A percentile compares a stretch with the other conserved stretches of the same genome.
phyloP scores from a whole-genome alignment of 2,329 filamentous ascomycete species.

The Aureobasidium sp. region DNA sequence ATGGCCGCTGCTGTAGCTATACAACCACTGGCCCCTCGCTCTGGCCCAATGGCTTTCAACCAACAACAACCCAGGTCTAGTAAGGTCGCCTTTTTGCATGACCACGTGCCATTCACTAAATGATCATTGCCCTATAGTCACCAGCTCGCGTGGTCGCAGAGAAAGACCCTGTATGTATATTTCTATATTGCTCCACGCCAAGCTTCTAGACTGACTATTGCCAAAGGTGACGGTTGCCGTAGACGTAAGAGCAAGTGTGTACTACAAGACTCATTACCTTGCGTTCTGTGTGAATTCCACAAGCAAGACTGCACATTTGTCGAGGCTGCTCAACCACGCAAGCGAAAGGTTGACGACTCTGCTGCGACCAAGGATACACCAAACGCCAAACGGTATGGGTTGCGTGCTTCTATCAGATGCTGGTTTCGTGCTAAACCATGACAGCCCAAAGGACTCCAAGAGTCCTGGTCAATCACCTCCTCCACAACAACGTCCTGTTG shows the following conservation, averaged over 20 bases:
- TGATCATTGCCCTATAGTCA: slow-evolving; percentile 17
- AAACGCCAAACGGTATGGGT: slow-evolving; percentile 22
- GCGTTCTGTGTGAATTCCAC: slow-evolving; percentile 70
- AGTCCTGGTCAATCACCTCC: slow-evolving; percentile 13
- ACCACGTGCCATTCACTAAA: slow-evolving; percentile 19
- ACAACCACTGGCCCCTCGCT: slow-evolving; percentile 40
- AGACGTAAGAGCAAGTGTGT: slow-evolving; percentile 70
- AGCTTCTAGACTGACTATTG: slow-evolving; percentile 29
- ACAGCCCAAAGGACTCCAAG: slow-evolving; percentile 12
- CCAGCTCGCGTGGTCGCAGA: slow-evolving; percentile 24
- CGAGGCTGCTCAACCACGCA: slow-evolving; percentile 68
- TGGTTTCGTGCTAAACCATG: not conserved
- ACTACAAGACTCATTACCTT: slow-evolving; percentile 65
- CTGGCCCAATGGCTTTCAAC: slow-evolving; percentile 37
- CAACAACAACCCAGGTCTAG: slow-evolving; percentile 22
- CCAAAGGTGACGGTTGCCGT: slow-evolving; percentile 62
- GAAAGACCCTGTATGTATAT: slow-evolving; percentile 33
- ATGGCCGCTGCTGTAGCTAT: slow-evolving; percentile 45
- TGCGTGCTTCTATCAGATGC: not conserved
- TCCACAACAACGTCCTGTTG: not conserved
- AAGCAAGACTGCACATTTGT: slow-evolving; percentile 73
- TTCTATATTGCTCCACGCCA: slow-evolving; percentile 27
- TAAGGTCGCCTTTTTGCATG: slow-evolving; percentile 12
- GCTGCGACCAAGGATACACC: slow-evolving; percentile 22
- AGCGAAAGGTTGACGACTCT: slow-evolving; percentile 66